Evolutionary conservation across 257 asterid genomes (phyloP).

Genomic region (Scutellaria barbata): DNA sequence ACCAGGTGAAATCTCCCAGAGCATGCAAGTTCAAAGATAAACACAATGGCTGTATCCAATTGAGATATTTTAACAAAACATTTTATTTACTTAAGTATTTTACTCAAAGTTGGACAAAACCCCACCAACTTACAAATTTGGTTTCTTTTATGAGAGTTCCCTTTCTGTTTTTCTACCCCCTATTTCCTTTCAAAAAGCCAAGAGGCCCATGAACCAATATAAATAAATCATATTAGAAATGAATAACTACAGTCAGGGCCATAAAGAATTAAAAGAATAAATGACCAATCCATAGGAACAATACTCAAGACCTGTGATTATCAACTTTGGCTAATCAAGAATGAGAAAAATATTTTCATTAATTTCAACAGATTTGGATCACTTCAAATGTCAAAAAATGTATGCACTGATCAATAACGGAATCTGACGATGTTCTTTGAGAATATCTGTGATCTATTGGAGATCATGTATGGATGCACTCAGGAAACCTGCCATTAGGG

Average conservation of each 20-base stretch:
- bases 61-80: conserved; percentile 12
- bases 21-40: conserved; percentile 21
- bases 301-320: conserved; percentile 17
- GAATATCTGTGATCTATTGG: conserved; percentile 20
- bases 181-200: not conserved
- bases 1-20: not conserved
- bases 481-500: conserved; percentile 20
- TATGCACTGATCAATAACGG: not conserved
- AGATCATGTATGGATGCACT: conserved; percentile 27
- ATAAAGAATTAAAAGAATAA: conserved; percentile 15
- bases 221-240: not conserved
- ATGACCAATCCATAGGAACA: not conserved
- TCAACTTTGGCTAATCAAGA: conserved; percentile 14
- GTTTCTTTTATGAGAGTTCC: conserved; percentile 2
- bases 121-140: conserved; percentile 1
- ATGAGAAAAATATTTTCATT: not conserved
- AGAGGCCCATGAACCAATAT: not conserved
- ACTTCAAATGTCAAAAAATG: conserved; percentile 4
- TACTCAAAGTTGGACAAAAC: conserved; percentile 3
- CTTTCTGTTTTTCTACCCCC: not conserved
- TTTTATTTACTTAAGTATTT: conserved; percentile 11
- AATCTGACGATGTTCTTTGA: conserved; percentile 6
- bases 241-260: not conserved
- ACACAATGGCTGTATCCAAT: conserved; percentile 9
- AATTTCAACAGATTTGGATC: conserved; percentile 21